phyloP scores from a whole-genome alignment of 164 flowering plant genomes.

The Annona squamosa region DNA sequence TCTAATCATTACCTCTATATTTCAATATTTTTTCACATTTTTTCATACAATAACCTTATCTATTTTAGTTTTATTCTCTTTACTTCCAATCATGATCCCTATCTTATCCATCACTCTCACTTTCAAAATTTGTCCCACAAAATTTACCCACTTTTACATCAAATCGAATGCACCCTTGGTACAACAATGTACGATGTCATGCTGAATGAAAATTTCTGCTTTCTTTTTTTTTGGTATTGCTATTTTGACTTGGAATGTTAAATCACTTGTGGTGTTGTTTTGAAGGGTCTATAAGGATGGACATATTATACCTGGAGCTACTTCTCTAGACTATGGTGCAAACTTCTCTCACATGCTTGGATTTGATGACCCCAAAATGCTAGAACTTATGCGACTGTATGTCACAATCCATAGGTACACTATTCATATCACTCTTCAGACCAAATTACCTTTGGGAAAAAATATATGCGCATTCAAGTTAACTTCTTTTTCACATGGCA shows the following conservation, averaged over 20 bases:
- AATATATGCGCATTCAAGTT: too few relatives aligned
- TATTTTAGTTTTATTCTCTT: too few relatives aligned
- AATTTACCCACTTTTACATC: too few relatives aligned
- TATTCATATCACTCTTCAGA: background rate
- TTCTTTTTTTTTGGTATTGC: background rate
- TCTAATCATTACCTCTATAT: too few relatives aligned
- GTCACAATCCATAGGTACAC: constrained; percentile 82
- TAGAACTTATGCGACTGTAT: constrained; percentile 94
- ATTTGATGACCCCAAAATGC: constrained; percentile 83
- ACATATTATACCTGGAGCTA: constrained; percentile 49
- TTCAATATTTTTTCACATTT: too few relatives aligned
- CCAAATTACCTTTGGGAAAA: background rate
- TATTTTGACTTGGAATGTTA: background rate
- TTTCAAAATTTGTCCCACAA: too few relatives aligned
- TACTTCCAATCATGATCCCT: too few relatives aligned
- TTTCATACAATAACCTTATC: too few relatives aligned
- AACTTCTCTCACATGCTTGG: constrained; percentile 97
- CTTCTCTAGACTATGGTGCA: constrained; percentile 87
- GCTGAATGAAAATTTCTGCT: too few relatives aligned
- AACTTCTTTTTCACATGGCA: constrained; percentile 23
- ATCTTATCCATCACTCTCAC: too few relatives aligned
- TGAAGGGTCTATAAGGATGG: constrained; percentile 82
- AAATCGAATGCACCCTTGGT: too few relatives aligned
- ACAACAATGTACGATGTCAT: too few relatives aligned
- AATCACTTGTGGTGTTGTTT: constrained; percentile 4